These are phyloP conservation scores for Colletotrichum falcatum DNA, from an alignment of 2,329 filamentous ascomycete genomes.

Conservation along the genomic window DNA sequence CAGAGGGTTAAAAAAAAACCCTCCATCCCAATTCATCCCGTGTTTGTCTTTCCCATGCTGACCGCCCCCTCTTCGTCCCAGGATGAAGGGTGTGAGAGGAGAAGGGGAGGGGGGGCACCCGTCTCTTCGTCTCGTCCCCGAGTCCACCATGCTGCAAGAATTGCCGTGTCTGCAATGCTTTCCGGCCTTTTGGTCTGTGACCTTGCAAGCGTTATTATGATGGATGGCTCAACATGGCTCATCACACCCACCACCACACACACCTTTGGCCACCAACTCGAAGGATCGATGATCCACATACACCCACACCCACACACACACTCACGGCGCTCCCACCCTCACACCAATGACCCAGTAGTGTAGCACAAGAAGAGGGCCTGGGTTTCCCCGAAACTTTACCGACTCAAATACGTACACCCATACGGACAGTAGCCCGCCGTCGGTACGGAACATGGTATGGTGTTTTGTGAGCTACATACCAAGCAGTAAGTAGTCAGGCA, in stretches of 20 bases:
- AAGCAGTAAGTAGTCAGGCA: too few species aligned
- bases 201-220: conserved; percentile 13
- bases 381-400: conserved; percentile 26
- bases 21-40: conserved; percentile 12
- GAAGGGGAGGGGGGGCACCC: not conserved
- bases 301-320: conserved; percentile 20
- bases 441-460: too few species aligned
- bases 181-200: conserved; percentile 10
- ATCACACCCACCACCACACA: not conserved
- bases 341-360: too few species aligned
- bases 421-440: too few species aligned
- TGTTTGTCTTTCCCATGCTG: conserved; percentile 12
- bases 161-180: conserved; percentile 17
- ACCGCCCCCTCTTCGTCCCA: conserved; percentile 32
- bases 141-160: not conserved
- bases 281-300: conserved; percentile 32
- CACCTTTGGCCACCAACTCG: not conserved
- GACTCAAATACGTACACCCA: not conserved
- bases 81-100: not conserved
- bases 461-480: too few species aligned
- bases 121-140: not conserved
- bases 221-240: conserved; percentile 33
- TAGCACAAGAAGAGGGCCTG: too few species aligned
- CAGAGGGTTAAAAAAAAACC: not conserved
- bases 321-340: too few species aligned